These are phyloP conservation scores for Ophiostoma australiae DNA, from an alignment of 2,329 filamentous ascomycete genomes.

Conservation along the genomic window DNA sequence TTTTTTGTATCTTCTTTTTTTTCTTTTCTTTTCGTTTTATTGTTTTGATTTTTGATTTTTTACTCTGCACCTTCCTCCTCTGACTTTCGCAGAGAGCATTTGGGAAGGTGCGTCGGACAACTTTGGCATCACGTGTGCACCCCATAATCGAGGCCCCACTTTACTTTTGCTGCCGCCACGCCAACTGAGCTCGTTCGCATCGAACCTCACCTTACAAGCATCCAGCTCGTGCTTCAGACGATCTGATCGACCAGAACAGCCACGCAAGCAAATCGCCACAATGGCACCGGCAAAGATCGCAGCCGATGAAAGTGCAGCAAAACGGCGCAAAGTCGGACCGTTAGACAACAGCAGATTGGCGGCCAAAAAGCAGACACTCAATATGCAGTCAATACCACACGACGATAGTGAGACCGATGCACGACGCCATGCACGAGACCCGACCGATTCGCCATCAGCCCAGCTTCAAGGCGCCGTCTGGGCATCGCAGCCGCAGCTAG, in stretches of 20 bases:
- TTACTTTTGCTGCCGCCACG: background rate
- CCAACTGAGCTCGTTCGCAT: background rate
- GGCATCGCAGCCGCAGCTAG: background rate
- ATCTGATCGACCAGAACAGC: background rate
- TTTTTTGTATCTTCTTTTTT: background rate
- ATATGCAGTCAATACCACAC: conserved; percentile 8
- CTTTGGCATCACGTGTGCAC: background rate
- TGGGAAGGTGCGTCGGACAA: background rate
- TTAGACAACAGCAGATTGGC: background rate
- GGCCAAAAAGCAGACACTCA: background rate
- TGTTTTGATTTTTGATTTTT: background rate
- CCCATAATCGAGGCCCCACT: background rate
- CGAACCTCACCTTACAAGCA: background rate
- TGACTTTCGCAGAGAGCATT: background rate
- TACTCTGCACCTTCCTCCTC: background rate
- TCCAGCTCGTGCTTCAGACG: background rate
- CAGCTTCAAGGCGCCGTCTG: conserved; percentile 25
- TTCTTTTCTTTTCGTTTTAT: background rate
- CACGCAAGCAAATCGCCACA: background rate
- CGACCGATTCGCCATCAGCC: conserved; percentile 25
- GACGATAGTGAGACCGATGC: background rate
- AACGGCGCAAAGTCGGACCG: conserved; percentile 19
- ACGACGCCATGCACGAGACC: background rate
- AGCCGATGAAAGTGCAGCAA: conserved; percentile 18
- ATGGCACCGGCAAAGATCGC: conserved; percentile 23